Conservation (phyloP, 768 basidiomycete species). For the Boletus tomentosulus region DNA sequence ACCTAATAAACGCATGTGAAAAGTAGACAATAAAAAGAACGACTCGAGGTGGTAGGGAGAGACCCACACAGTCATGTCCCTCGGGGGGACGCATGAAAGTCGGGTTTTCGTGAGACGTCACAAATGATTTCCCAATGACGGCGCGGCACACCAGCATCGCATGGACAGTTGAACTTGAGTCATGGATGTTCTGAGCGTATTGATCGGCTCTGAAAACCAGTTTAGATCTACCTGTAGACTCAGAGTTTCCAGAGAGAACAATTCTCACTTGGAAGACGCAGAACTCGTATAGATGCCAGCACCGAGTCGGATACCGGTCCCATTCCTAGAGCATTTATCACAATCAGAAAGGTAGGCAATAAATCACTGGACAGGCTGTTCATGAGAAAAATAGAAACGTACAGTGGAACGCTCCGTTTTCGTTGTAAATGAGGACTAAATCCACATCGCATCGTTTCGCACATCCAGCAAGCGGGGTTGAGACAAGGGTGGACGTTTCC, state of each 20-base stretch:
- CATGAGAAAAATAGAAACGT: background rate
- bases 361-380: background rate
- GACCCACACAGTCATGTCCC: slow-evolving; percentile 22
- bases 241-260: background rate
- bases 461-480: slow-evolving; percentile 11
- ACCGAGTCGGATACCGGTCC: slow-evolving; percentile 19
- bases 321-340: slow-evolving; percentile 1
- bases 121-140: slow-evolving; percentile 14
- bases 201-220: slow-evolving; percentile 12
- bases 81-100: slow-evolving; percentile 11
- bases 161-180: slow-evolving; percentile 9
- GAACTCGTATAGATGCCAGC: slow-evolving; percentile 24
- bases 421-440: slow-evolving; percentile 20
- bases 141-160: slow-evolving; percentile 24
- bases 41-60: background rate
- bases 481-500: slow-evolving; percentile 15
- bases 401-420: slow-evolving; percentile 13
- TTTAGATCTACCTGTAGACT: background rate
- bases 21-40: background rate
- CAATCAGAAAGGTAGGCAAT: slow-evolving; percentile 5
- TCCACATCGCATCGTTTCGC: slow-evolving; percentile 20
- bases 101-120: slow-evolving; percentile 5
- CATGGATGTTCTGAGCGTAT: slow-evolving; percentile 10
- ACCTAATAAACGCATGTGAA: slow-evolving; percentile 5
- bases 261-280: slow-evolving; percentile 22